Conservation (phyloP, 208 protist species). For the Phytomonas sp. region DNA sequence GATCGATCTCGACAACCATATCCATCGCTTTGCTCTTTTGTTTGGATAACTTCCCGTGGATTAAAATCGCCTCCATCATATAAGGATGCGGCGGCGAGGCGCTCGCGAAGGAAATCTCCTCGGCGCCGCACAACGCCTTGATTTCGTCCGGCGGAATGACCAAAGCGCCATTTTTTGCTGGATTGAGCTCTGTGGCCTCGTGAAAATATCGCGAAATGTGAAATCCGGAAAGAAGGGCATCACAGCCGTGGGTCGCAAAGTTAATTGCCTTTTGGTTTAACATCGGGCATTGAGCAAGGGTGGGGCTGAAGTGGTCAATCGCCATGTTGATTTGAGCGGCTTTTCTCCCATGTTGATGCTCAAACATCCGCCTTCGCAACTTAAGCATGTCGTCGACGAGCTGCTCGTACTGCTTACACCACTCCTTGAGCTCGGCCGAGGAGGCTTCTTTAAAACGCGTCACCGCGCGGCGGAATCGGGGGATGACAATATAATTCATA, state of each 20-base stretch:
- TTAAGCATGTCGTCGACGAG: slow-evolving; percentile 72
- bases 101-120: slow-evolving; percentile 67
- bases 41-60: slow-evolving; percentile 67
- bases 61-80: slow-evolving; percentile 76
- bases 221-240: slow-evolving; percentile 69
- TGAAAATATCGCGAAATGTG: slow-evolving; percentile 86
- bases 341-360: slow-evolving; percentile 77
- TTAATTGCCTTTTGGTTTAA: slow-evolving; percentile 87
- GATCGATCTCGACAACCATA: slow-evolving; percentile 46
- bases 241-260: slow-evolving; percentile 75
- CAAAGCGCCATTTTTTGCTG: slow-evolving; percentile 67
- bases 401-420: slow-evolving; percentile 83
- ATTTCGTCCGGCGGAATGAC: slow-evolving; percentile 51
- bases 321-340: slow-evolving; percentile 43
- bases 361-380: slow-evolving; percentile 78
- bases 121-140: slow-evolving; percentile 41
- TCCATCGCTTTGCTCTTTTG: slow-evolving; percentile 53
- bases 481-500: slow-evolving; percentile 65
- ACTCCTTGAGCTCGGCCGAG: slow-evolving; percentile 79
- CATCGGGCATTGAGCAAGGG: slow-evolving; percentile 71
- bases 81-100: slow-evolving; percentile 76
- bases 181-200: slow-evolving; percentile 86
- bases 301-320: slow-evolving; percentile 67
- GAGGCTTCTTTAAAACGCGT: slow-evolving; percentile 78
- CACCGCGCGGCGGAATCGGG: slow-evolving; percentile 59